Conservation (phyloP, 2,329 filamentous ascomycete species). For the Diplodia seriata region DNA sequence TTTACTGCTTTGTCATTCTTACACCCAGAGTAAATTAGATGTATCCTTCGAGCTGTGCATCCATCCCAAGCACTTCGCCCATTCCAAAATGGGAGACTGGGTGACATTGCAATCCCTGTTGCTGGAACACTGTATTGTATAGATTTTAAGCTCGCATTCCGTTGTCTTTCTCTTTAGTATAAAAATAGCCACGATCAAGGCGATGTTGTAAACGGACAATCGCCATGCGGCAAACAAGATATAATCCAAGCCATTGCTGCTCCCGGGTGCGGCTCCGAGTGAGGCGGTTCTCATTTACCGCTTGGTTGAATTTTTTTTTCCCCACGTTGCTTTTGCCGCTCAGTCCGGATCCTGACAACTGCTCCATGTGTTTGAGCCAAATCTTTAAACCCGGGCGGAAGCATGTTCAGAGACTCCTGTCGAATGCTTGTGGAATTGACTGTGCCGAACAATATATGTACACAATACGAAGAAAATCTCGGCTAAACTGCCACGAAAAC, state of each 20-base stretch:
- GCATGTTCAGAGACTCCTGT: background rate
- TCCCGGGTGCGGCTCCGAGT: too few relatives aligned
- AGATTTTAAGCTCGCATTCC: background rate
- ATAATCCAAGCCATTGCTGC: background rate
- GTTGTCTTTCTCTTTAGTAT: background rate
- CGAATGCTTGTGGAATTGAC: background rate
- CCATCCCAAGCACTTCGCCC: background rate
- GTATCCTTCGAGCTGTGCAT: too few relatives aligned
- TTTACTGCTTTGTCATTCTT: constrained; percentile 28
- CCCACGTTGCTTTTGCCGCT: background rate
- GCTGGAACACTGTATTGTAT: too few relatives aligned
- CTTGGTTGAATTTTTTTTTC: too few relatives aligned
- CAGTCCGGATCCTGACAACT: background rate
- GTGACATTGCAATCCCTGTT: too few relatives aligned
- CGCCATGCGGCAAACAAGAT: too few relatives aligned
- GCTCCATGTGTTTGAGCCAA: too few relatives aligned
- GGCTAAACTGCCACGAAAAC: background rate
- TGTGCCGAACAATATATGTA: constrained; percentile 14
- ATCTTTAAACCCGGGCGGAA: too few relatives aligned
- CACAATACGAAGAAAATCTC: background rate
- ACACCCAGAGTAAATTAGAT: background rate
- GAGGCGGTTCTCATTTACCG: too few relatives aligned
- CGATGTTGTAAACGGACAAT: too few relatives aligned
- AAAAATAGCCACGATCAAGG: too few relatives aligned
- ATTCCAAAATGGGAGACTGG: background rate